Base-by-base conservation (phyloP, 2,329 filamentous ascomycete genomes). In the Fusarium sp. region DNA sequence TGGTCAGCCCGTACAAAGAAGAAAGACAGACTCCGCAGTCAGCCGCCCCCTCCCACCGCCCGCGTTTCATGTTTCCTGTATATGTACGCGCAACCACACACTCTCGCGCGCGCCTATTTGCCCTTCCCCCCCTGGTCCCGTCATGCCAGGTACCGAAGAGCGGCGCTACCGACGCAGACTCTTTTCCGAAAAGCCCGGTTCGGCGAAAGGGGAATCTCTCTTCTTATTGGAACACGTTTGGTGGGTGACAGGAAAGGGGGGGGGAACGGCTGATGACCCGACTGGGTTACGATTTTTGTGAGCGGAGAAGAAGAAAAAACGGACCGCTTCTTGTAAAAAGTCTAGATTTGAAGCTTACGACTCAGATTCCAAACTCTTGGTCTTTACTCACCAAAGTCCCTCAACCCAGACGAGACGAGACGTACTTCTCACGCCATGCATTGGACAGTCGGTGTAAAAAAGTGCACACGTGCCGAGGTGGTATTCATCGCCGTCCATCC, bases 91-190 rank as follows among this genome's bases (percentile, higher is more conserved):
- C 44, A 49, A 27, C 22, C 44, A 17, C 20, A 22, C n/a, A 20
- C 24, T 49, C 24, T 51, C 46, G 17, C 27, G 46, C 46, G 46
- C 46, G 46, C 46, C 27, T 51, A 51, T 51, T 46, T 31, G 46
- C 9, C 29, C 29, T 31, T 9, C 29, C 10, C 29, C 46, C 46
- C 46, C 46, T 49, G 44, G 14, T 49, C 22, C 24, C 44, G 44
- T 29, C 46, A 31, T 62, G 70, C 46, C 70, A 75, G 73, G 72
- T 55, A 59, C 72, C 62, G 59, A 31, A 31, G 33, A 31, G 33
- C 27, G 56, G 27, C 27, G 62, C 62, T 63, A 57, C 49, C 40
- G 51, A 29, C 51, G 24, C 44, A 64, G 42, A 31, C 20, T 42
- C n/a, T 64, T 10, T 10, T 38, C 62, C n/a, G 24, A 57, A 51